Percentiles rank a stretch among this genome's conserved stretches.
These are phyloP conservation scores for Apophysomyces variabilis DNA, from an alignment of 371 early-diverging fungal species.

Conservation along the genomic window DNA sequence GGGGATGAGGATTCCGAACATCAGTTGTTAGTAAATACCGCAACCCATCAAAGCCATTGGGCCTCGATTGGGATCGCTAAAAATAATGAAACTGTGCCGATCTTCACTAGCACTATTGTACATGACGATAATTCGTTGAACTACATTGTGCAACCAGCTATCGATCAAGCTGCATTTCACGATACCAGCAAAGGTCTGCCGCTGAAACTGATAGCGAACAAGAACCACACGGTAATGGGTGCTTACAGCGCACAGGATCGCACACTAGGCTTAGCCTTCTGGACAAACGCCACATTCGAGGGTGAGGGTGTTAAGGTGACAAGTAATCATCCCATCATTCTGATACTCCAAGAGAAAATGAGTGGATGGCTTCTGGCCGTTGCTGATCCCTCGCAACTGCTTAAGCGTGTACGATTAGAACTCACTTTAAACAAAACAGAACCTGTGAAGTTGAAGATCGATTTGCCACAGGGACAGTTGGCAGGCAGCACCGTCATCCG, in stretches of 20 bases:
- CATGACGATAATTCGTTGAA: not conserved
- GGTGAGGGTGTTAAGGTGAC: not conserved
- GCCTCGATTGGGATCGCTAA: too few relatives aligned
- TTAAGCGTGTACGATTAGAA: constrained; percentile 16
- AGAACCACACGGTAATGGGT: not conserved
- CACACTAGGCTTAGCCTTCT: constrained; percentile 7
- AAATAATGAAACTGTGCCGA: not conserved
- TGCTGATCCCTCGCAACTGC: constrained; percentile 33
- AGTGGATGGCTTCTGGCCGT: constrained; percentile 14
- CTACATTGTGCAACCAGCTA: not conserved
- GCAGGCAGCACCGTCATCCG: constrained; percentile 1
- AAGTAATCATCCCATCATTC: not conserved
- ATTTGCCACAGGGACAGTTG: constrained; percentile 18
- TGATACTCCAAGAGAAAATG: not conserved
- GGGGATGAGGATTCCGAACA: too few relatives aligned
- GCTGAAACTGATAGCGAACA: not conserved
- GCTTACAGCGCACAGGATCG: constrained; percentile 6
- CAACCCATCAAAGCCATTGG: too few relatives aligned
- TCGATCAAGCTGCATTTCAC: not conserved
- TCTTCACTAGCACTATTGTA: not conserved
- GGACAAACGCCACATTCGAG: constrained; percentile 2
- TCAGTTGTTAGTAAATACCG: too few relatives aligned
- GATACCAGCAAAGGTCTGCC: too few relatives aligned
- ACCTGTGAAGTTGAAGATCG: not conserved
- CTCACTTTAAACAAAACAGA: not conserved